These are phyloP conservation scores for Circinella umbellata DNA, from an alignment of 371 early-diverging fungal genomes.

Conservation along the genomic window DNA sequence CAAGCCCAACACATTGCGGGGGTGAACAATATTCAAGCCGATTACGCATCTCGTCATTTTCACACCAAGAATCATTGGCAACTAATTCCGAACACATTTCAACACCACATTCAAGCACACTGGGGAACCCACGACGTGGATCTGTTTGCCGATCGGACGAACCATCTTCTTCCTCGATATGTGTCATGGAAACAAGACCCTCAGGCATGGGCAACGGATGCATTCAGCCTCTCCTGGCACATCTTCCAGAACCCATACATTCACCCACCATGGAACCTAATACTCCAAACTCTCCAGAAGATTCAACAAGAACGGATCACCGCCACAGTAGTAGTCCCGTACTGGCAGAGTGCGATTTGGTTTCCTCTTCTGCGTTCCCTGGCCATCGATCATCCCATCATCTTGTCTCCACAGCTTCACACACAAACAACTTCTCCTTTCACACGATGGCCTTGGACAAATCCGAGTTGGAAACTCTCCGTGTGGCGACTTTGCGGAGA, in stretches of 20 bases:
- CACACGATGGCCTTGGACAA: slow-evolving; percentile 14
- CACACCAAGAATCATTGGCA: too few species aligned
- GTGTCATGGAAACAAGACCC: slow-evolving; percentile 17
- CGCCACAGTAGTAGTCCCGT: slow-evolving; percentile 9
- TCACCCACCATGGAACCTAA: slow-evolving; percentile 13
- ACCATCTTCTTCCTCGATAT: slow-evolving; percentile 20
- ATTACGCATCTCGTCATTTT: too few species aligned
- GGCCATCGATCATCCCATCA: slow-evolving; percentile 6
- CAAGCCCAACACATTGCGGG: background rate
- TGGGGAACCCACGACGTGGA: slow-evolving; percentile 26
- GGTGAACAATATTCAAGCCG: too few species aligned
- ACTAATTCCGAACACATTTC: too few species aligned
- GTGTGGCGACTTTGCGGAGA: slow-evolving; percentile 10
- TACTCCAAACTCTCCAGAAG: slow-evolving; percentile 5
- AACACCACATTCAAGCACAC: background rate
- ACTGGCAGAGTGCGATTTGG: slow-evolving; percentile 22
- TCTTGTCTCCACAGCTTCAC: slow-evolving; percentile 9
- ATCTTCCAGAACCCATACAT: background rate
- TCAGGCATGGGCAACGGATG: slow-evolving; percentile 4
- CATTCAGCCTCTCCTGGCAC: background rate
- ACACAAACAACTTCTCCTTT: slow-evolving; percentile 12
- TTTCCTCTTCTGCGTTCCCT: slow-evolving; percentile 17
- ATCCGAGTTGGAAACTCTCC: slow-evolving; percentile 9
- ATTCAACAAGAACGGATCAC: background rate
- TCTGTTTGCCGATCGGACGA: slow-evolving; percentile 30